Percentiles rank a stretch among this genome's conserved stretches.
Conservation (phyloP, 2,329 filamentous ascomycete genomes). For the Claviceps sp. region DNA sequence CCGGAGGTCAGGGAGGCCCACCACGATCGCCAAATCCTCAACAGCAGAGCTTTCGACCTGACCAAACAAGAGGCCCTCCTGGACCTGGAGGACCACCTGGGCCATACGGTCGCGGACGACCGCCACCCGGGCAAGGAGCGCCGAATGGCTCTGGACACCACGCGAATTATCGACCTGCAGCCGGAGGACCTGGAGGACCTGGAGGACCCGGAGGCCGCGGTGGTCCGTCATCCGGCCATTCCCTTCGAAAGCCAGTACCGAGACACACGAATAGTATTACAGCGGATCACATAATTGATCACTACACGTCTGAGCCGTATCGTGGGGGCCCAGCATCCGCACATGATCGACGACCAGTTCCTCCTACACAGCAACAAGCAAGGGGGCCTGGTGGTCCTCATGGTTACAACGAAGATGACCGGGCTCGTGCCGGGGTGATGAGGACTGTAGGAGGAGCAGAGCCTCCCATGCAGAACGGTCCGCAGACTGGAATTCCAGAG, state of each 20-base stretch:
- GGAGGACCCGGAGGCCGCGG: constrained; percentile 11
- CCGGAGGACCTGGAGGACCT: constrained; percentile 12
- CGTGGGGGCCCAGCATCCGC: constrained; percentile 9
- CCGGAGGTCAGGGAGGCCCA: constrained; percentile 3
- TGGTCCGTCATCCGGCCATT: constrained; percentile 12
- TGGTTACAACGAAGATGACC: constrained; percentile 38
- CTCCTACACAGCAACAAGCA: constrained; percentile 12
- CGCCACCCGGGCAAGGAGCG: constrained; percentile 8
- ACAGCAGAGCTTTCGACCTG: constrained; percentile 15
- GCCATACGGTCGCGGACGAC: constrained; percentile 11
- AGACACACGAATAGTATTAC: constrained; percentile 17
- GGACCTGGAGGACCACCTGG: constrained; percentile 10
- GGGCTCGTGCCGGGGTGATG: constrained; percentile 64
- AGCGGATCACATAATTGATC: constrained; percentile 26
- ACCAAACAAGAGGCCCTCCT: constrained; percentile 8
- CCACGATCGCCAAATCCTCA: constrained; percentile 17
- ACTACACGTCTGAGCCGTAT: constrained; percentile 19
- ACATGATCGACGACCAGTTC: constrained; percentile 6
- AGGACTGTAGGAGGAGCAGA: constrained; percentile 57
- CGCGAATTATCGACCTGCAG: constrained; percentile 14
- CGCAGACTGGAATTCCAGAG: constrained; percentile 47
- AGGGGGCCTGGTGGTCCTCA: constrained; percentile 38
- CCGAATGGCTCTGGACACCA: constrained; percentile 8
- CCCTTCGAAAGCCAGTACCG: constrained; percentile 18
- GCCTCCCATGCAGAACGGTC: constrained; percentile 11